Evolutionary conservation across 2,329 filamentous ascomycete genomes (phyloP).

Genomic region (Raffaelea arxii): DNA sequence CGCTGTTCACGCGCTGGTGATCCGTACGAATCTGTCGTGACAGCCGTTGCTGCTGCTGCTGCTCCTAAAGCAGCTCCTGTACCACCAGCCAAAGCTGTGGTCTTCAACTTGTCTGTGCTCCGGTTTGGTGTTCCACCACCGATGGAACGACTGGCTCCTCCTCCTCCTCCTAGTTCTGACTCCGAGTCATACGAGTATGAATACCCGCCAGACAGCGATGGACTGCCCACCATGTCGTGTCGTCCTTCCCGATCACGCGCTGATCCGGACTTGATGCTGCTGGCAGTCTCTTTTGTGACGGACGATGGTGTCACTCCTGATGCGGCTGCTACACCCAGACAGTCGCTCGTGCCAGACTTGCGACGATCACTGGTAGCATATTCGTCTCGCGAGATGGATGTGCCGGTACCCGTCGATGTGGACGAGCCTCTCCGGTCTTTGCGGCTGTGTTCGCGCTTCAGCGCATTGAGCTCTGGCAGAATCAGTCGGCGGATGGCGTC

Average conservation of each 20-base stretch:
- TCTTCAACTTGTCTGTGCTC: conserved; percentile 31
- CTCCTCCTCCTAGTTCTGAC: too few species aligned
- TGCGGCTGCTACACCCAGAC: conserved; percentile 1
- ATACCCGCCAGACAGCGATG: conserved; percentile 20
- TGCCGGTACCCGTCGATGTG: conserved; percentile 44
- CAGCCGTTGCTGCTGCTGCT: conserved; percentile 24
- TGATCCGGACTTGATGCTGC: conserved; percentile 27
- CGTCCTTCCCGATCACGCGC: conserved; percentile 43
- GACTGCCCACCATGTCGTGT: conserved; percentile 42
- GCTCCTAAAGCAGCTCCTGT: conserved; percentile 32
- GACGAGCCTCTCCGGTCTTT: conserved; percentile 59
- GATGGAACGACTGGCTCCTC: conserved; percentile 12
- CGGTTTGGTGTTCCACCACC: conserved; percentile 37
- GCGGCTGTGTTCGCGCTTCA: conserved; percentile 83
- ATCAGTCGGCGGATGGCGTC: conserved; percentile 86
- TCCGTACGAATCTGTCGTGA: conserved; percentile 19
- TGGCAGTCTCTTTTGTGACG: background rate
- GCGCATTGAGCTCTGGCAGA: conserved; percentile 78
- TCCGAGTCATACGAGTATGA: conserved; percentile 31
- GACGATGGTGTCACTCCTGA: too few species aligned
- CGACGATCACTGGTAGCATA: conserved; percentile 45
- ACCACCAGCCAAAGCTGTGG: conserved; percentile 33
- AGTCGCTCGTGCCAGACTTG: conserved; percentile 47
- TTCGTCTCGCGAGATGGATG: conserved; percentile 45
- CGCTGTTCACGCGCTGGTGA: conserved; percentile 44